Evolutionary conservation across 768 basidiomycete genomes (phyloP).

Genomic region (Mycena alexandri): DNA sequence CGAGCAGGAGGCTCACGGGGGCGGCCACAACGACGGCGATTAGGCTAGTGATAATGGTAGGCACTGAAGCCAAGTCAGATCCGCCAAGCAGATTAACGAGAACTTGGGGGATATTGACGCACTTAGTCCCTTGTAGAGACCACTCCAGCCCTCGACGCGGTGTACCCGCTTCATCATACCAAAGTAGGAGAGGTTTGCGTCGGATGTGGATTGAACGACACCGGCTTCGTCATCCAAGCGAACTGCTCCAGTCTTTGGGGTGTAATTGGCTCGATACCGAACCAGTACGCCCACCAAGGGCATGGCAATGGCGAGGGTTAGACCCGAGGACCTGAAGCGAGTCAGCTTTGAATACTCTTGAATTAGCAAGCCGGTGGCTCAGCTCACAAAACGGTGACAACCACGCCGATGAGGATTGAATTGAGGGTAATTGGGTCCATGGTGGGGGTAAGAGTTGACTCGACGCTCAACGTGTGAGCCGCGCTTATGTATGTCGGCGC

Average conservation of each 20-base stretch:
- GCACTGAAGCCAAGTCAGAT: conserved; percentile 14
- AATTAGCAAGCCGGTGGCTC: background rate
- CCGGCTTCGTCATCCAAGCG: conserved; percentile 4
- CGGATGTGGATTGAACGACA: background rate
- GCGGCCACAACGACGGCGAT: background rate
- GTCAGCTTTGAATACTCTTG: background rate
- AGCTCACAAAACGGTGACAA: background rate
- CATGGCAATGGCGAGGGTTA: conserved; percentile 1
- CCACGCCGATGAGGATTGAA: background rate
- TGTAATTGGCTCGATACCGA: conserved; percentile 23
- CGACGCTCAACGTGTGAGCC: background rate
- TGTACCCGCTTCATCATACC: conserved; percentile 26
- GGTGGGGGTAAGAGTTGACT: background rate
- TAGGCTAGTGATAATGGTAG: conserved; percentile 19
- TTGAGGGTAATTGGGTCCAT: background rate
- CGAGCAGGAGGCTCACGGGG: background rate
- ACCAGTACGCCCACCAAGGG: conserved; percentile 20
- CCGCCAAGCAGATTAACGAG: background rate
- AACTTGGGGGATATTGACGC: background rate
- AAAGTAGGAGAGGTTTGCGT: conserved; percentile 12
- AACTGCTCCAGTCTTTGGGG: conserved; percentile 7
- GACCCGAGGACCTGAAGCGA: background rate
- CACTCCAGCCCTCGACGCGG: conserved; percentile 26
- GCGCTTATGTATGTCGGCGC: conserved; percentile 1
- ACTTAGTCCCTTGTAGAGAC: conserved; percentile 34